phyloP scores from a whole-genome alignment of 805 yeast genomes.

The Starmerella apicola region DNA sequence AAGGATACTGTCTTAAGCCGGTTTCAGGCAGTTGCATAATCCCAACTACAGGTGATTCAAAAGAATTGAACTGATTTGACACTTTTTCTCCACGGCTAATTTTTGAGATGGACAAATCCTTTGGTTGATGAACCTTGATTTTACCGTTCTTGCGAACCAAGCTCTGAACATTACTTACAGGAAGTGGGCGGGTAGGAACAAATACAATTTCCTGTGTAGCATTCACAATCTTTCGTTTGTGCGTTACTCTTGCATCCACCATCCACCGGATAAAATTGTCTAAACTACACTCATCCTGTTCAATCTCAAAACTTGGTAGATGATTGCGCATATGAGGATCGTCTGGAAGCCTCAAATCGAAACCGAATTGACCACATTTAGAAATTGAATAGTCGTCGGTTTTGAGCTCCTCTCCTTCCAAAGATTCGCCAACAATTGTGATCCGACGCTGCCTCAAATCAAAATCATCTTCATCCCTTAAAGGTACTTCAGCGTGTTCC shows the following conservation, averaged over 20 bases:
- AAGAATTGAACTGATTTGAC: neutral
- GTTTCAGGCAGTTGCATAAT: constrained; percentile 7
- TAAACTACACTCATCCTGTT: neutral
- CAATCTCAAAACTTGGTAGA: constrained; percentile 14
- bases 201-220: constrained; percentile 6
- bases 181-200: constrained; percentile 7
- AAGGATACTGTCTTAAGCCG: constrained; percentile 7
- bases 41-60: constrained; percentile 2
- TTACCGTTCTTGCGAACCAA: neutral
- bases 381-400: neutral
- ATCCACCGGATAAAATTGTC: constrained; percentile 7
- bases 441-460: neutral
- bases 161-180: neutral
- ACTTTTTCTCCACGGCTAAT: neutral
- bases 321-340: constrained; percentile 6
- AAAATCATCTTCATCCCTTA: neutral
- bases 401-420: constrained; percentile 6
- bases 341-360: constrained; percentile 11
- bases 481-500: constrained; percentile 11
- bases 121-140: neutral
- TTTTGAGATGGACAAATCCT: neutral
- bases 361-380: constrained; percentile 12
- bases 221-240: constrained; percentile 1
- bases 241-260: constrained; percentile 6
- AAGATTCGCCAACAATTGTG: constrained; percentile 5